Base-by-base conservation (phyloP, 805 yeast genomes). In the Kodamaea leandrae region DNA sequence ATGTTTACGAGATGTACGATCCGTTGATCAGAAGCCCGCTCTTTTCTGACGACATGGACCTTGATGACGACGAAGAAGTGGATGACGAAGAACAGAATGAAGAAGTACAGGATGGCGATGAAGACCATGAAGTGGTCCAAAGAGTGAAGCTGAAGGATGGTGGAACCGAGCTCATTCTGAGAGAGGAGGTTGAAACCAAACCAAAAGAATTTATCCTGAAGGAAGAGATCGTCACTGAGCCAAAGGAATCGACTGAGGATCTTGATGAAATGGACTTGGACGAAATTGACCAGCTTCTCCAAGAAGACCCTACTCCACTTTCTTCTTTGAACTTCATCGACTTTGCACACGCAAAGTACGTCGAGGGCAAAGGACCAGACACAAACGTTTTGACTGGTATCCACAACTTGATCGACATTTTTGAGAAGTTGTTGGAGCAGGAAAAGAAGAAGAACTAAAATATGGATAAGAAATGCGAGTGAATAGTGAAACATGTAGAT, bases 291-390 rank as follows among this genome's bases (percentile, higher is more conserved):
- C 32, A 36, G 16, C 30, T 27, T n/a, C 41, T 30, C 23, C 17
- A 28, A 14, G 41, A 37, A 12, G 27, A 27, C 7, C 43, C 43
- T 9, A 53, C 34, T 1, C 67, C 74, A 0, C 57, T 86, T 36
- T 82, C 90, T 45, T 63, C 77, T 4, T 63, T 88, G 39, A 73
- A 79, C 27, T 53, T 90, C 36, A 88, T 93, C 5, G 99, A 93
- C 61, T 89, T 93, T 68, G 97, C 97, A 1, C 98, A 93, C 58
- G 77, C 96, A 0, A 75, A 66, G 46, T 63, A 76, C 44, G 71
- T 74, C 0, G 80, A 81, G 0, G 86, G 83, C 0, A 43, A 72
- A 43, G 88, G 89, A 0, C 76, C 76, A 14, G 97, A 89, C 59
- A 85, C 78, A 34, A 84, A 86, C 54, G 64, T 82, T 2, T 57